Conservation (phyloP, 2,329 filamentous ascomycete species). For the Apiospora hydei region DNA sequence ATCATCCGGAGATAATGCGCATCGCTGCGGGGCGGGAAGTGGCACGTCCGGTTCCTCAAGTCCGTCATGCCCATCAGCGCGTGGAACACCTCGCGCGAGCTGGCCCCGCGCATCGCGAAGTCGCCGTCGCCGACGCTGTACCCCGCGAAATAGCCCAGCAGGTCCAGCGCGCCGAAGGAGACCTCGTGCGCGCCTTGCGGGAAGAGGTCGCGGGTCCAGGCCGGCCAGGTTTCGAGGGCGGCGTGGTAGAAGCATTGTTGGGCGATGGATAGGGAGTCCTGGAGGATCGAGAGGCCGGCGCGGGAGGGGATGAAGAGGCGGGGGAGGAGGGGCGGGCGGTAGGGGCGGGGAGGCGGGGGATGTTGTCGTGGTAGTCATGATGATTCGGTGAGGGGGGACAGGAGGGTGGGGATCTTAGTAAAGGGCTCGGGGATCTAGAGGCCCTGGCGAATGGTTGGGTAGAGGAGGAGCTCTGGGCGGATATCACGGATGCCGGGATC, state of each 20-base stretch:
- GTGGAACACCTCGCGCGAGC: background rate
- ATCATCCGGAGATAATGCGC: background rate
- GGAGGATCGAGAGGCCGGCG: background rate
- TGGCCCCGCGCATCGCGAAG: background rate
- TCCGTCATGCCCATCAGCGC: background rate
- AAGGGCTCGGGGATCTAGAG: background rate
- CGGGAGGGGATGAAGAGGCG: background rate
- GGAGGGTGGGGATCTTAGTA: too few species aligned
- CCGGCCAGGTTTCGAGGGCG: background rate
- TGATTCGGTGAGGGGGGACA: background rate
- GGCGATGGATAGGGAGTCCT: background rate
- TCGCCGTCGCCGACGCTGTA: background rate
- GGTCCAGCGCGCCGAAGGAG: background rate
- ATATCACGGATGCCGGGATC: background rate
- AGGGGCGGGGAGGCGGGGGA: background rate
- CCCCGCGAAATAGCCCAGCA: background rate
- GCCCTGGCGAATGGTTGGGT: too few species aligned
- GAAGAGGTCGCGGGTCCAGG: background rate
- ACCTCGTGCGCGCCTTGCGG: slow-evolving; percentile 9
- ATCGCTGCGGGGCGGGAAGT: background rate
- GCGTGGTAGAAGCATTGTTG: background rate
- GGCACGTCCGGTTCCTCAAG: background rate
- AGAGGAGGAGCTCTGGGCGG: background rate
- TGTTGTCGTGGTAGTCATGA: background rate
- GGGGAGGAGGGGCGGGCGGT: background rate